Conservation (phyloP, 1,284 basidiomycete species). For the Earliella scabrosa region DNA sequence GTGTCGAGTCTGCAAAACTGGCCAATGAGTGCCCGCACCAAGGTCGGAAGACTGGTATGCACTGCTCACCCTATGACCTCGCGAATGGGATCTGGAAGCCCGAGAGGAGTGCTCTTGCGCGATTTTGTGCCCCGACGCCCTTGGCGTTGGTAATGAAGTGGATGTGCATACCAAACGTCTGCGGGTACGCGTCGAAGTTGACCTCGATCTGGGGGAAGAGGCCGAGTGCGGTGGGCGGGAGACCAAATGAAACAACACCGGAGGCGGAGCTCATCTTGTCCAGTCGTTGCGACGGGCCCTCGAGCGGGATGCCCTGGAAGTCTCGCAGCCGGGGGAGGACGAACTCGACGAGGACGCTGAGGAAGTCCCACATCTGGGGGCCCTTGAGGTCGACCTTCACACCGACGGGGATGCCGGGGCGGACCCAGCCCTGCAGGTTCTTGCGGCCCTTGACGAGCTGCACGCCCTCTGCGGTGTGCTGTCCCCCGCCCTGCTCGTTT, state of each 20-base stretch:
- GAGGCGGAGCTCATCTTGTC: constrained; percentile 78
- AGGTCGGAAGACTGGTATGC: too few relatives aligned
- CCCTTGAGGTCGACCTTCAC: constrained; percentile 91
- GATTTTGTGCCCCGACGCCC: constrained; percentile 86
- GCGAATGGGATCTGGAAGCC: constrained; percentile 90
- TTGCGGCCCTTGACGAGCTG: constrained; percentile 82
- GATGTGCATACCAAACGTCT: constrained; percentile 86
- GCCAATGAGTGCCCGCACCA: too few relatives aligned
- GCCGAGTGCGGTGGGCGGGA: constrained; percentile 84
- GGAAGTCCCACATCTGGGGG: constrained; percentile 92
- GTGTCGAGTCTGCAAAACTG: too few relatives aligned
- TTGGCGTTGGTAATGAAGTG: constrained; percentile 88
- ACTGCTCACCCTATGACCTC: constrained; percentile 39
- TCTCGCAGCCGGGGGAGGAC: constrained; percentile 93
- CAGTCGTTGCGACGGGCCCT: constrained; percentile 62
- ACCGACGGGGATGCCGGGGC: constrained; percentile 84
- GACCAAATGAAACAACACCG: constrained; percentile 90
- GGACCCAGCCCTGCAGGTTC: constrained; percentile 86
- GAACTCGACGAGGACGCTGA: constrained; percentile 89
- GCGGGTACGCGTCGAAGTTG: constrained; percentile 88
- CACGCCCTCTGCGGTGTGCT: constrained; percentile 74
- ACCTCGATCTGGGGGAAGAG: constrained; percentile 96
- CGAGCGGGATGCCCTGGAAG: constrained; percentile 82
- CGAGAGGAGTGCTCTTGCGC: constrained; percentile 82
- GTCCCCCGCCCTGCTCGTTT: constrained; percentile 70